Evolutionary conservation across 192 early-diverging fungal species (phyloP).

Genomic region (Entomortierella beljakovae): DNA sequence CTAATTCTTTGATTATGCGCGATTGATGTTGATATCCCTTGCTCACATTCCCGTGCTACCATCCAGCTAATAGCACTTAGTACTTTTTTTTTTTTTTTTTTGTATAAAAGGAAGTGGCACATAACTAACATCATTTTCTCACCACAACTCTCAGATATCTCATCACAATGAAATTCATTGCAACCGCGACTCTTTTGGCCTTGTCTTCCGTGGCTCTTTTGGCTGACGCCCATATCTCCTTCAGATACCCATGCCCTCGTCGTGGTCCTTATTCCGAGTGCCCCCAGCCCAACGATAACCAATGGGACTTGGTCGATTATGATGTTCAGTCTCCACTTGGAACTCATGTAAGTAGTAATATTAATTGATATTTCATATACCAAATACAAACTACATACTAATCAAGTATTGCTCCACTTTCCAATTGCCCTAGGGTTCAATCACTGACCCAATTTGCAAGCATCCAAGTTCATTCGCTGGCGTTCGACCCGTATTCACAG

Average conservation of each 20-base stretch:
- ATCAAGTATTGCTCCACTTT: neutral
- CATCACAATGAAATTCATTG: constrained; percentile 22
- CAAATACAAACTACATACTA: neutral
- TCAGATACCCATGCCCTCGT: constrained; percentile 52
- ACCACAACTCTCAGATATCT: neutral
- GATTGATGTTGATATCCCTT: no score
- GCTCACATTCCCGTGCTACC: no score
- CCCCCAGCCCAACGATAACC: constrained; percentile 28
- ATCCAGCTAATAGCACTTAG: no score
- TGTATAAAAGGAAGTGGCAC: no score
- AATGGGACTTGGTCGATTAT: constrained; percentile 43
- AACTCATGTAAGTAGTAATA: constrained; percentile 21
- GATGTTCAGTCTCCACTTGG: constrained; percentile 48
- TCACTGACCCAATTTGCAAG: constrained; percentile 48
- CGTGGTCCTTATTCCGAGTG: constrained; percentile 40
- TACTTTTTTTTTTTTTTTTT: no score
- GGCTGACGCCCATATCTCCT: constrained; percentile 48
- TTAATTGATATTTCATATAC: neutral
- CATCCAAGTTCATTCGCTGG: constrained; percentile 41
- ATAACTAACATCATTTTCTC: neutral
- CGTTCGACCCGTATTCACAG: constrained; percentile 48
- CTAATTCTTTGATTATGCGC: no score
- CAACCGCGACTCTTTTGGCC: constrained; percentile 16
- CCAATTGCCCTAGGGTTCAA: constrained; percentile 9
- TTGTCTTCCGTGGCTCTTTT: constrained; percentile 32